A percentile compares a stretch with the other conserved stretches of the same genome.
phyloP scores from a whole-genome alignment of 192 early-diverging fungal genomes.

The Phlyctochytrium planicorne region DNA sequence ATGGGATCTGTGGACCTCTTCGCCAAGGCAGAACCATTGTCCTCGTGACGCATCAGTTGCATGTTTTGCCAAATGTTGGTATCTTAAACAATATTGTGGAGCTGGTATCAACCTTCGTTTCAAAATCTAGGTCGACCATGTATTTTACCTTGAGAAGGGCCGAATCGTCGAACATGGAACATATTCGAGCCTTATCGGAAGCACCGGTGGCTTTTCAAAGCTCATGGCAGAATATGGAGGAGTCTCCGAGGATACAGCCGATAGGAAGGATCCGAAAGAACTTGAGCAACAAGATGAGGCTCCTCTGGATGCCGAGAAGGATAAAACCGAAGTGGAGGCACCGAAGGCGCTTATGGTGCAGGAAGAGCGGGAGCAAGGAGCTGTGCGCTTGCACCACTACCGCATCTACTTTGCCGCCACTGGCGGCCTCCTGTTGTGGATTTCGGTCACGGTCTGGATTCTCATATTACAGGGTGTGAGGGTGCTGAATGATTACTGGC shows the following conservation, averaged over 20 bases:
- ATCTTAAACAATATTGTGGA: too few relatives aligned
- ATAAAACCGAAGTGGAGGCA: slow-evolving; percentile 14
- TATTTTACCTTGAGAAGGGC: slow-evolving; percentile 67
- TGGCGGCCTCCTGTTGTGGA: too few relatives aligned
- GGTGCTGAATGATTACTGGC: slow-evolving; percentile 11
- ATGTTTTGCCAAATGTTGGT: slow-evolving; percentile 26
- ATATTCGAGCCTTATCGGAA: slow-evolving; percentile 50
- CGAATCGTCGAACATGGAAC: slow-evolving; percentile 59
- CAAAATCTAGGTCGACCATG: slow-evolving; percentile 63
- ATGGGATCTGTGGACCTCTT: slow-evolving; percentile 41
- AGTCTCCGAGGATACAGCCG: slow-evolving; percentile 42
- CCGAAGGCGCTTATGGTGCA: slow-evolving; percentile 64
- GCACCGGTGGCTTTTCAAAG: slow-evolving; percentile 46
- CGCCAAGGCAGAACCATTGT: slow-evolving; percentile 29
- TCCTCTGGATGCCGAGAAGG: slow-evolving; percentile 1
- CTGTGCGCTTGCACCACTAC: slow-evolving; percentile 43
- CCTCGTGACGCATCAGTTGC: slow-evolving; percentile 43
- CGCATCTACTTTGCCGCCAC: not conserved
- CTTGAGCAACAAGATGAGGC: slow-evolving; percentile 24
- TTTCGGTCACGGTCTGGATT: too few relatives aligned
- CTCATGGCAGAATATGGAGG: slow-evolving; percentile 60
- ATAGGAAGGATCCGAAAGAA: slow-evolving; percentile 41
- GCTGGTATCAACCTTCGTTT: slow-evolving; percentile 64
- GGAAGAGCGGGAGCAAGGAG: slow-evolving; percentile 74
- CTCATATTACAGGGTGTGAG: slow-evolving; percentile 10